phyloP scores from a whole-genome alignment of 2,329 filamentous ascomycete species.

The Helotiales sp. region DNA sequence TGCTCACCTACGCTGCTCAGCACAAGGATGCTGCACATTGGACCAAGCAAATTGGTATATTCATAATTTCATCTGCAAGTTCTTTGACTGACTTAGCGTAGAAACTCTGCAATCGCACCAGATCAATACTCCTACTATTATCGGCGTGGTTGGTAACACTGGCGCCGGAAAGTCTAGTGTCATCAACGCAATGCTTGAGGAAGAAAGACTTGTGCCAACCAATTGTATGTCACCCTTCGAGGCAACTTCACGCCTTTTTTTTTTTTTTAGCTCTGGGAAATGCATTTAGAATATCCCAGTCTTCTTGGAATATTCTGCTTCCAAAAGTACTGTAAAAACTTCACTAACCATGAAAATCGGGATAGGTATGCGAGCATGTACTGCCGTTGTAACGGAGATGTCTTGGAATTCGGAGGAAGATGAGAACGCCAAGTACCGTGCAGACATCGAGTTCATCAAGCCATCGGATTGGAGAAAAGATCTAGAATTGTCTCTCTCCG shows the following conservation, averaged over 20 bases:
- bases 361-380: constrained; percentile 40
- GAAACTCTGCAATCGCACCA: constrained; percentile 23
- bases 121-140: constrained; percentile 27
- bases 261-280: background rate
- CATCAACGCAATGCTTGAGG: constrained; percentile 42
- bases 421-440: constrained; percentile 38
- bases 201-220: constrained; percentile 47
- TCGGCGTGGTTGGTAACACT: constrained; percentile 31
- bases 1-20: constrained; percentile 16
- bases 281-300: no score
- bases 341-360: background rate
- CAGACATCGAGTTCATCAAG: constrained; percentile 39
- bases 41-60: constrained; percentile 28
- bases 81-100: background rate
- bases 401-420: constrained; percentile 43
- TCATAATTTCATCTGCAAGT: background rate
- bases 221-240: no score
- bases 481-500: constrained; percentile 16
- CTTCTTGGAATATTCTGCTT: no score
- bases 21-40: constrained; percentile 29
- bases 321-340: background rate
- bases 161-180: constrained; percentile 30
- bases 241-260: background rate
- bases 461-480: constrained; percentile 25
- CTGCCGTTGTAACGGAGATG: constrained; percentile 48